Base-by-base conservation (phyloP, 139 green algal species). In the Protoeuglena noctilucae region DNA sequence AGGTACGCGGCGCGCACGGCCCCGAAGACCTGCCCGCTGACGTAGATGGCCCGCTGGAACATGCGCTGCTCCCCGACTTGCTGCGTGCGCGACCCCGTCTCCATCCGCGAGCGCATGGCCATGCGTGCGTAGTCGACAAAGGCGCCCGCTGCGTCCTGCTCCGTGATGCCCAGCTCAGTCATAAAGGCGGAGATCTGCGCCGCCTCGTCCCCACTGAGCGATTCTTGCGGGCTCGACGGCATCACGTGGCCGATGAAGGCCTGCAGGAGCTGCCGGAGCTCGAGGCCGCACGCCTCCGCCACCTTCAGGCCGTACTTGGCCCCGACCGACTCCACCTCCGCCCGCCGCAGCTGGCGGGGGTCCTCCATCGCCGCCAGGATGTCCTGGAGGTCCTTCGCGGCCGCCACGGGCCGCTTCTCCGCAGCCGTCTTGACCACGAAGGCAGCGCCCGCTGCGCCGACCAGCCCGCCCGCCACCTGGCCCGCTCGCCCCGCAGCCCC, bases 41-140 rank as follows among this genome's bases (percentile, higher is more conserved):
- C 49, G 22, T 41, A 55, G 23, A 55, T 29, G 49, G n/a, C 14
- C 21, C 29, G 28, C 49, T 55, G n/a, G 24, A 55, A 55, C 49
- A 16, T 19, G 4, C 23, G 22, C 23, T 22, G 21, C 49, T 55
- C 49, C 21, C 31, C 24, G 16, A 30, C 21, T n/a, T 23, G 14
- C 5, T 14, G 21, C 21, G 28, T 23, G 24, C 29, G 28, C 24
- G 49, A 55, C 5, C 21, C n/a, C 24, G 49, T 41, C 49, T 55
- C 49, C 5, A 55, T 19, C 49, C 49, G 28, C 49, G 28, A 29
- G 23, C 49, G 22, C 21, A 40, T 55, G 49, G 31, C 22, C 21
- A 19, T n/a, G 49, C 29, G 28, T 6, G 21, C 49, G 22, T 41
- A 29, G 24, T 55, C 49, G 16, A 55, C 6, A 23, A 43, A 43